Evolutionary conservation across 495 filamentous ascomycete genomes (phyloP).

Genomic region (Daldinia bambusicola): DNA sequence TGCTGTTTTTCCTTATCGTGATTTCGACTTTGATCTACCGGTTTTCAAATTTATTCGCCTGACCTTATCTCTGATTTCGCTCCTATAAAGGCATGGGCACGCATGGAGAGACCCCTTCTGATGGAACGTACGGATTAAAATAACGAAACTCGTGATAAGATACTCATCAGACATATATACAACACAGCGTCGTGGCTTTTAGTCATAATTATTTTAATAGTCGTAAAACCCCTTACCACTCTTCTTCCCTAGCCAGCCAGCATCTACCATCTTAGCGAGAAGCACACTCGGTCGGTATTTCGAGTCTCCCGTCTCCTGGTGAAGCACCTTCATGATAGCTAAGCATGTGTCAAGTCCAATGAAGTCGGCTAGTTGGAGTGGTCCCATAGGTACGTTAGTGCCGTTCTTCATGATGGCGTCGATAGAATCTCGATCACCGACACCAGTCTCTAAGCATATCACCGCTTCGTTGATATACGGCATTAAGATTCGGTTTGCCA

Average conservation of each 20-base stretch:
- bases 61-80: too few relatives aligned
- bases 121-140: not conserved
- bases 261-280: slow-evolving; percentile 94
- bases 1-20: not conserved
- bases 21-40: not conserved
- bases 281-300: slow-evolving; percentile 93
- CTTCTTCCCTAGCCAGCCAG: slow-evolving; percentile 98
- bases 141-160: not conserved
- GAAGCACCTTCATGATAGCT: slow-evolving; percentile 95
- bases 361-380: slow-evolving; percentile 92
- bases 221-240: slow-evolving; percentile 96
- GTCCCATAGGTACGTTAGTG: slow-evolving; percentile 98
- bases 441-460: slow-evolving; percentile 93
- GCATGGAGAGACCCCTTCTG: too few relatives aligned
- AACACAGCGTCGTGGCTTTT: not conserved
- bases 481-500: slow-evolving; percentile 98
- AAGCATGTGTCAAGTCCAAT: slow-evolving; percentile 97
- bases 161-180: not conserved
- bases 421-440: slow-evolving; percentile 88
- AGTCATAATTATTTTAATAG: slow-evolving; percentile 59
- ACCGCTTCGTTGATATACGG: slow-evolving; percentile 99
- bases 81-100: too few relatives aligned
- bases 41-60: too few relatives aligned
- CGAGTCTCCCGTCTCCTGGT: slow-evolving; percentile 89
- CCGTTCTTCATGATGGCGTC: slow-evolving; percentile 99